These are phyloP conservation scores for Artemisia tridentata DNA, from an alignment of 129 eudicot species.

Conservation along the genomic window DNA sequence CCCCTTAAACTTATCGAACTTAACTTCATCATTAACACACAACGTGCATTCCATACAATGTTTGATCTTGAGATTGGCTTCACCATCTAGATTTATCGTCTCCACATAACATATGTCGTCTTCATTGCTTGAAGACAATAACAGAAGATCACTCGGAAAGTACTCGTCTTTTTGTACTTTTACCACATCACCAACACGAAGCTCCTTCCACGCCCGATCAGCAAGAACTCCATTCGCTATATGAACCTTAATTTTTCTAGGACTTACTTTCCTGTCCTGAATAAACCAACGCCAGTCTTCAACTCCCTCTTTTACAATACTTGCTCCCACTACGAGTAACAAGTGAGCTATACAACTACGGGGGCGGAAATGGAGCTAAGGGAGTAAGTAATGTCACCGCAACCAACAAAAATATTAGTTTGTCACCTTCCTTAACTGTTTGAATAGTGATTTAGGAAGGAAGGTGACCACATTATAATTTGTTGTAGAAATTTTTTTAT, in stretches of 20 bases:
- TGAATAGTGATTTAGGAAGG: conserved; percentile 49
- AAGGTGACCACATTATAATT: conserved; percentile 47
- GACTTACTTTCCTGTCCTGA: conserved; percentile 45
- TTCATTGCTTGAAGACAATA: conserved; percentile 49
- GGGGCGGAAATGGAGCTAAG: conserved; percentile 39
- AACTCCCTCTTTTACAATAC: conserved; percentile 46
- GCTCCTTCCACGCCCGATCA: conserved; percentile 35
- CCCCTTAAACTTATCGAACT: conserved; percentile 33
- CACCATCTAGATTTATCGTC: conserved; percentile 53
- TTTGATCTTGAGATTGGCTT: conserved; percentile 52
- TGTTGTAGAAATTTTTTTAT: conserved; percentile 37
- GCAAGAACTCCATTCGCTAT: conserved; percentile 35
- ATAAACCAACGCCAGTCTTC: conserved; percentile 51
- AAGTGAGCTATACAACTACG: conserved; percentile 49
- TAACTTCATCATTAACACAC: conserved; percentile 23
- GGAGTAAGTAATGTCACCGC: conserved; percentile 43
- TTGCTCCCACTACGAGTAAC: conserved; percentile 45
- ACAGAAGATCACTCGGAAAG: conserved; percentile 46
- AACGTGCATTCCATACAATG: conserved; percentile 47
- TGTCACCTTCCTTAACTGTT: conserved; percentile 55
- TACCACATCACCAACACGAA: conserved; percentile 51
- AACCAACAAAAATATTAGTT: conserved; percentile 50
- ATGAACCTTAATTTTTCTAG: conserved; percentile 50
- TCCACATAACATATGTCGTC: conserved; percentile 58
- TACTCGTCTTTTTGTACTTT: conserved; percentile 45